Evolutionary conservation across 768 basidiomycete genomes (phyloP).

Genomic region (Tricholoma hemisulphureum): DNA sequence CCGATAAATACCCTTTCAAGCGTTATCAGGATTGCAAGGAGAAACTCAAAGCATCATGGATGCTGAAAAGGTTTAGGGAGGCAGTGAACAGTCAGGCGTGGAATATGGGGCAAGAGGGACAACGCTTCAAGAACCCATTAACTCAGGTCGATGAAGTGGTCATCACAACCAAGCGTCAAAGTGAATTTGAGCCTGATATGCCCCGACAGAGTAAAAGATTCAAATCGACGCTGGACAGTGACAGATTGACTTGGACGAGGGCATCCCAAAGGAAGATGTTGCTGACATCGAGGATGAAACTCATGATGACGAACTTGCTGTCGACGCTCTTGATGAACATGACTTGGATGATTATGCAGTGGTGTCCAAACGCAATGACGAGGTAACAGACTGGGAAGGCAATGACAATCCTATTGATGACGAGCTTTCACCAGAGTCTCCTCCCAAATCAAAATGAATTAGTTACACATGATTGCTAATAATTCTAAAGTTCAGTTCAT

Average conservation of each 20-base stretch:
- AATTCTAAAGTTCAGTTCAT: too few relatives aligned
- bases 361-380: not conserved
- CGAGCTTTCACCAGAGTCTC: not conserved
- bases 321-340: not conserved
- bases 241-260: not conserved
- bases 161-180: not conserved
- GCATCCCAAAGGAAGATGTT: not conserved
- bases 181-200: not conserved
- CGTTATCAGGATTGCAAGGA: not conserved
- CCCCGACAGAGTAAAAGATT: not conserved
- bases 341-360: not conserved
- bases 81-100: not conserved
- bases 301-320: too few relatives aligned
- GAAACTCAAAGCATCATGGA: not conserved
- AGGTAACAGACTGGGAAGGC: not conserved
- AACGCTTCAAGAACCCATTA: not conserved
- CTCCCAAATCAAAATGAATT: too few relatives aligned
- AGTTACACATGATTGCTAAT: too few relatives aligned
- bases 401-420: not conserved
- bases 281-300: not conserved
- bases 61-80: not conserved
- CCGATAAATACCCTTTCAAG: not conserved
- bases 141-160: not conserved
- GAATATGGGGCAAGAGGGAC: not conserved
- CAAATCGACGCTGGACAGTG: not conserved